Base-by-base conservation (phyloP, 1,284 basidiomycete genomes). In the Rhodotorula sp. region DNA sequence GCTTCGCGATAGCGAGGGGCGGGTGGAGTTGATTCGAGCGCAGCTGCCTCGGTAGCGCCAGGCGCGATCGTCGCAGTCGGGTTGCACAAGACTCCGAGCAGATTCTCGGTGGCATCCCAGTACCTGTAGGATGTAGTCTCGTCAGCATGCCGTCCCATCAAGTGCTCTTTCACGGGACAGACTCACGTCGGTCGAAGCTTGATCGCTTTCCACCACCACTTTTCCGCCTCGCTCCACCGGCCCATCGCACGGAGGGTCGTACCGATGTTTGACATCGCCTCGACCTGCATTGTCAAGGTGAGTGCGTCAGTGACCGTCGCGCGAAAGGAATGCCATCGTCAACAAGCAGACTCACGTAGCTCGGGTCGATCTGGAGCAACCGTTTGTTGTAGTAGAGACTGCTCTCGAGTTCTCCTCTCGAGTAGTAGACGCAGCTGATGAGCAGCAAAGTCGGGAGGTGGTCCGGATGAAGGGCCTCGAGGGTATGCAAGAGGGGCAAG, bases 211-310 rank as follows among this genome's bases (percentile, higher is more conserved):
- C 81, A 81, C 84, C 84, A 85, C 83, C 83, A 84, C 38, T 73
- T 75, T 70, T 84, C 81, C 2, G 84, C 84, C 56, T 83, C 82
- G 10, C 75, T 67, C 68, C 78, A 79, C 14, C 79, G 77, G 62
- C 82, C 79, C 67, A 83, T 76, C 10, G 83, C 82, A 28, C 83
- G 81, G 62, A 84, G 78, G 10, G 85, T 84, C 14, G 84, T 85
- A 8, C 85, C 85, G 54, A 86, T 83, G 73, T 86, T 86, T 66
- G 81, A 82, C 84, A 85, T 84, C 14, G 84, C 83, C 77, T 85
- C 84, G 47, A 80, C 82, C 82, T 83, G 59, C 2, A 26, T 21
- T 18, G 7, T 26, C 12, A 26, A 19, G 5, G 49, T 6, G 16
- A 45, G n/a, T 26, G 38, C 8, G 38, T 43, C 2, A 1, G 52